phyloP scores from a whole-genome alignment of 169 alveolate genomes.

The Cytauxzoon felis region DNA sequence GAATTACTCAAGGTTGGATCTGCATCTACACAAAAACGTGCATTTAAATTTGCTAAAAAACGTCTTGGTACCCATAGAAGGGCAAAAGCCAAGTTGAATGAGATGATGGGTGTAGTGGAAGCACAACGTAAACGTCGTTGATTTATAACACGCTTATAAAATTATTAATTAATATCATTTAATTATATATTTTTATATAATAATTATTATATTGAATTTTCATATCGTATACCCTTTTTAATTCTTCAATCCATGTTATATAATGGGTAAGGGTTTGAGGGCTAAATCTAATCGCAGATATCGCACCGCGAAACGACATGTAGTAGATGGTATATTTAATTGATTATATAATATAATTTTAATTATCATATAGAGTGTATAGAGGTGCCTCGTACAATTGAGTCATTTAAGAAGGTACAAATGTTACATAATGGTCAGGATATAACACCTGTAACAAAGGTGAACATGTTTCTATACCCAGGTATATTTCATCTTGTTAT shows the following conservation, averaged over 20 bases:
- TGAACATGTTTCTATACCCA: slow-evolving; percentile 72
- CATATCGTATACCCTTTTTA: not conserved
- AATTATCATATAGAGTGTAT: slow-evolving; percentile 9
- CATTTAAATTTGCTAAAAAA: slow-evolving; percentile 95
- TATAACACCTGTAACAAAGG: slow-evolving; percentile 54
- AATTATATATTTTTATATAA: not conserved
- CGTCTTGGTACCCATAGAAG: slow-evolving; percentile 99
- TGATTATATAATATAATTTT: not conserved
- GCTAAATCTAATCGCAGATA: slow-evolving; percentile 74
- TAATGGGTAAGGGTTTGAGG: slow-evolving; percentile 76
- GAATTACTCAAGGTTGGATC: slow-evolving; percentile 97
- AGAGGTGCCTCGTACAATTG: slow-evolving; percentile 26
- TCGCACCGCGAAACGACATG: slow-evolving; percentile 72
- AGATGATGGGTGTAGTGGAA: slow-evolving; percentile 84
- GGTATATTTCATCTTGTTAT: slow-evolving; percentile 34
- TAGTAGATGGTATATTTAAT: slow-evolving; percentile 61
- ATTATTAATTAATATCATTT: slow-evolving; percentile 3
- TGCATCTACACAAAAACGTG: slow-evolving; percentile 95
- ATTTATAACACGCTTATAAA: not conserved
- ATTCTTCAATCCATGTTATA: slow-evolving; percentile 11
- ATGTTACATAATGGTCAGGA: slow-evolving; percentile 51
- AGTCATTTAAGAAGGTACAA: slow-evolving; percentile 41
- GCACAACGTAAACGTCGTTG: slow-evolving; percentile 79
- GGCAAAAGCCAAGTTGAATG: slow-evolving; percentile 95
- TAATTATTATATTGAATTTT: not conserved